Evolutionary conservation across 441 rosid species (phyloP).

Genomic region (Euphorbia schlechtendalii): DNA sequence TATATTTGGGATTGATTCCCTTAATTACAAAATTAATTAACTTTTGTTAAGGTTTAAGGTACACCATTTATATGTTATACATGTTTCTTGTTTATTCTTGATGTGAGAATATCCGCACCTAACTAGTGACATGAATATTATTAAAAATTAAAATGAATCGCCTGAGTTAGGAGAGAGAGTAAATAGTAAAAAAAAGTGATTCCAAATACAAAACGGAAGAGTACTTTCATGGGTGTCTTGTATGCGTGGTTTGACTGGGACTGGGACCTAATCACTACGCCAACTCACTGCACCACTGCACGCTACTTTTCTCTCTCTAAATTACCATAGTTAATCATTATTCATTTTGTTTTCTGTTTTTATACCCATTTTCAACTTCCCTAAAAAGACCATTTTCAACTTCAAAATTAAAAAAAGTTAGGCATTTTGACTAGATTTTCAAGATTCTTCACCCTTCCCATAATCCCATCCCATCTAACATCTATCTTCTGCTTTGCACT

Average conservation of each 20-base stretch:
- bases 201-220: no score
- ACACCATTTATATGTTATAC: no score
- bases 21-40: no score
- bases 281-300: constrained; percentile 18
- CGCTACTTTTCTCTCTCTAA: constrained; percentile 1
- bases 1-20: no score
- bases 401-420: neutral
- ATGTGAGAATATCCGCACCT: no score
- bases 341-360: neutral
- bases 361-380: neutral
- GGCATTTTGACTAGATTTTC: constrained; percentile 18
- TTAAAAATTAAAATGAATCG: no score
- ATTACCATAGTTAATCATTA: neutral
- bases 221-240: neutral
- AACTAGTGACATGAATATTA: no score
- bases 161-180: no score
- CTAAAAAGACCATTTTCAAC: no score
- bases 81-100: no score
- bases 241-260: constrained; percentile 25
- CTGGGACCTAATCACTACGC: constrained; percentile 23
- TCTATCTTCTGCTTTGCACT: neutral
- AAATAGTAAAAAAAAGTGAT: no score
- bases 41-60: no score
- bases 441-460: constrained; percentile 12
- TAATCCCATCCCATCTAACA: constrained; percentile 6